Evolutionary conservation across 306 rosid species (phyloP).

Genomic region (Arachis stenosperma): DNA sequence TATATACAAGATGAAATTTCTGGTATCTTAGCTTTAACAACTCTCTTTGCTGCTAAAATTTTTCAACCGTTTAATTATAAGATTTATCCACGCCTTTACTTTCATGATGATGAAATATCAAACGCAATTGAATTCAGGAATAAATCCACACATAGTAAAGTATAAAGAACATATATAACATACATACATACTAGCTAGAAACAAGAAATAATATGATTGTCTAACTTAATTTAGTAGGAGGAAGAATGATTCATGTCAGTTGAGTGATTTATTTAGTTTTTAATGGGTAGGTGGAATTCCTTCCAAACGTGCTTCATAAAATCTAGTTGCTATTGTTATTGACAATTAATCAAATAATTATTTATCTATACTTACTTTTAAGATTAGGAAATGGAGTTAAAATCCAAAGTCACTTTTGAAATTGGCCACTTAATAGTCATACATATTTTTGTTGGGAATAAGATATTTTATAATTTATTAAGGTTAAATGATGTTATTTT

Average conservation of each 20-base stretch:
- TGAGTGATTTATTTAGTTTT: background rate
- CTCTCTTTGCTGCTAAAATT: background rate
- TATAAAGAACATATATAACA: no score
- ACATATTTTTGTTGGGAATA: no score
- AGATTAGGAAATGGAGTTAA: no score
- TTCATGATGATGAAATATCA: slow-evolving; percentile 5
- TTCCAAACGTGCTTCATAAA: background rate
- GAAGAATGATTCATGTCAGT: background rate
- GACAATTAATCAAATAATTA: background rate
- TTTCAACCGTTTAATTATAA: slow-evolving; percentile 25
- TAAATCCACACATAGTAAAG: background rate
- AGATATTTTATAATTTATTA: no score
- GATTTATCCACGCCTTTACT: slow-evolving; percentile 4
- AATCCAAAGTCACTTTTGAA: background rate
- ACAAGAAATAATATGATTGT: background rate
- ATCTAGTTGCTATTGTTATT: background rate
- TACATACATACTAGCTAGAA: background rate
- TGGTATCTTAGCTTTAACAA: background rate
- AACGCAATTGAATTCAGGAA: slow-evolving; percentile 3
- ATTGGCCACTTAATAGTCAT: no score
- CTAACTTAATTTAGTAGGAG: background rate
- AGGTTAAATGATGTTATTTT: no score
- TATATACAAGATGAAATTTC: no score
- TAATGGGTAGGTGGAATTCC: slow-evolving; percentile 12
- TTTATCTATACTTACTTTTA: background rate